Evolutionary conservation across 2,329 filamentous ascomycete species (phyloP), one percentile per base, ranked within the genome.

Genomic region (Knufia petricola): DNA sequence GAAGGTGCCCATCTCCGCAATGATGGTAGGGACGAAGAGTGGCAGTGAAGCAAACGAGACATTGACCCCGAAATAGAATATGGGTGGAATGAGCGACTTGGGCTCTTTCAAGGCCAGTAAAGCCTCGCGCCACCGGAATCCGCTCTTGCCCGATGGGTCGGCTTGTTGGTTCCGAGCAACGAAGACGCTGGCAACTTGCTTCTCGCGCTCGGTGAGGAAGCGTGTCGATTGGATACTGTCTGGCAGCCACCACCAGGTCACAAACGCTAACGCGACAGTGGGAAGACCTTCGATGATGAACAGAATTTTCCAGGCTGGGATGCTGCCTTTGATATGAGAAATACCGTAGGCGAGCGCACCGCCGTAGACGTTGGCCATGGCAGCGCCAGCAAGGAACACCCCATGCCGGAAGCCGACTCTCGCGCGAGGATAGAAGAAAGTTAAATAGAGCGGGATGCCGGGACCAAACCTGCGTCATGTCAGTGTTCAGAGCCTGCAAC

Each of bases 311-410:
- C 84, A 87, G 49, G 73, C 77, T 2, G 76, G 72, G 37, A 85
- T 63, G 13, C 68, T 61, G 2, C 71, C 68, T 56, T 75, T 69
- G 10, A 79, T 77, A 23, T 76, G 75, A 7, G 79, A 79, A 60
- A 85, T 82, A 3, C 74, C 78, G 50, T 79, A 83, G 1, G 79
- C 80, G 4, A 83, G 67, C 2, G 78, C 80, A 1, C 81, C 81
- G 0, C 87, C 85, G 61, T 94, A 89, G 1, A 81, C 82, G 36
- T 86, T 92, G 1, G 87, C 87, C 3, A 94, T 73, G 1, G 82
- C 81, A 0, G 81, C 79, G 0, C 69, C 68, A 17, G 69, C 68
- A 10, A 74, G 55, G 53, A 79, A 81, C 19, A 81, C 60, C 1
- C 76, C 77, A 45, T 72, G 72, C 2, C 77, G 66, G 24, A 79